phyloP scores from a whole-genome alignment of 179 eudicot genomes.

The Beta macrorhiza region DNA sequence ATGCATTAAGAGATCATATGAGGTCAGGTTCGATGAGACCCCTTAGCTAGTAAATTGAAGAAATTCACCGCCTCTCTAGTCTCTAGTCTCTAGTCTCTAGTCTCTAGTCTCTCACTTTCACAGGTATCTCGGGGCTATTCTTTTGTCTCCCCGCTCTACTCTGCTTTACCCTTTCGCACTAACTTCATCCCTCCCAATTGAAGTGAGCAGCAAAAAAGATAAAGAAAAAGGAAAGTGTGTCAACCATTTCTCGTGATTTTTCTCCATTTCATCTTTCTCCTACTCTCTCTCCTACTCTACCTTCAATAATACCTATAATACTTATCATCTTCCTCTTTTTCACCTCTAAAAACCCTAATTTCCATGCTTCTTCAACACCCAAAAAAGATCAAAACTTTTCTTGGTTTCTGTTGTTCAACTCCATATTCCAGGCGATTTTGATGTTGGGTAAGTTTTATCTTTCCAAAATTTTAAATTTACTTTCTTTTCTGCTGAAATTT shows the following conservation, averaged over 20 bases:
- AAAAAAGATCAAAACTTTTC: background rate
- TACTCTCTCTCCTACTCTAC: background rate
- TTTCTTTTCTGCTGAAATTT: background rate
- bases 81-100: too few species aligned
- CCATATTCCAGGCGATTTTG: background rate
- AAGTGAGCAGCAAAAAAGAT: too few species aligned
- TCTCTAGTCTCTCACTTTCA: too few species aligned
- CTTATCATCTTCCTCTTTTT: background rate
- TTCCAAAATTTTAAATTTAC: too few species aligned
- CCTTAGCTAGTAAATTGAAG: background rate
- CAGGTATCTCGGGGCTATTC: too few species aligned
- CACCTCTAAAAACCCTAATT: slow-evolving; percentile 27
- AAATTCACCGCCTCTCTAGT: background rate
- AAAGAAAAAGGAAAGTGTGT: background rate
- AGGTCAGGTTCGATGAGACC: too few species aligned
- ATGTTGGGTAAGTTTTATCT: slow-evolving; percentile 22
- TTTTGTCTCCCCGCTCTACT: too few species aligned
- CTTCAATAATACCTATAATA: background rate
- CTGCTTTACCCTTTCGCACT: background rate
- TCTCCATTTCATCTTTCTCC: slow-evolving; percentile 1
- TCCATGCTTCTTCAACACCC: slow-evolving; percentile 3
- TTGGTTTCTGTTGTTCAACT: background rate
- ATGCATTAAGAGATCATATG: too few species aligned
- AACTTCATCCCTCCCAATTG: background rate
- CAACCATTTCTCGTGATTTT: slow-evolving; percentile 32